These are phyloP conservation scores for Thalassiosira mediterranea DNA, from an alignment of 352 stramenopile genomes.

Conservation along the genomic window DNA sequence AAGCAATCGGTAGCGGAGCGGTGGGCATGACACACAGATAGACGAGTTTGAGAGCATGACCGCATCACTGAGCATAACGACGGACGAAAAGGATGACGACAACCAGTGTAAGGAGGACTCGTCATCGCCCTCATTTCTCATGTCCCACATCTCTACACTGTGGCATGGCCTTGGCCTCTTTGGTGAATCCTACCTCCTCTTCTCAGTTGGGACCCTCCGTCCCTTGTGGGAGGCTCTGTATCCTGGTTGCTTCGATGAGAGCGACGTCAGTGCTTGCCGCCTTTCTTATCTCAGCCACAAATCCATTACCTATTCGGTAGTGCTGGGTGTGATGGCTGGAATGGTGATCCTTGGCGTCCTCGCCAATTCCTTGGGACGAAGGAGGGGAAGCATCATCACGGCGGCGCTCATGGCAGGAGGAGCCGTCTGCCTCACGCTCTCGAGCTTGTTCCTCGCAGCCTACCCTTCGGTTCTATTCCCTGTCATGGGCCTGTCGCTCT, in stretches of 20 bases:
- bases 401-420: slow-evolving; percentile 60
- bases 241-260: slow-evolving; percentile 57
- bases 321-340: slow-evolving; percentile 67
- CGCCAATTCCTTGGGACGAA: slow-evolving; percentile 55
- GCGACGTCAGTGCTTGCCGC: slow-evolving; percentile 3
- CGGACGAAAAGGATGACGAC: too few relatives aligned
- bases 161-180: slow-evolving; percentile 73
- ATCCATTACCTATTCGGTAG: slow-evolving; percentile 61
- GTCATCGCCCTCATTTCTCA: too few relatives aligned
- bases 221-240: slow-evolving; percentile 71
- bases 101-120: too few relatives aligned
- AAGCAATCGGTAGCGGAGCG: too few relatives aligned
- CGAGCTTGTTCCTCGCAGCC: slow-evolving; percentile 31
- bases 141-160: slow-evolving; percentile 1
- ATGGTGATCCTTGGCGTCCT: slow-evolving; percentile 66
- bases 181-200: slow-evolving; percentile 79
- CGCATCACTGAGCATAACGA: too few relatives aligned
- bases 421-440: slow-evolving; percentile 25
- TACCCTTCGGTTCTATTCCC: slow-evolving; percentile 37
- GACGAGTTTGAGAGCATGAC: too few relatives aligned
- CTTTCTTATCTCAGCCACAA: slow-evolving; percentile 32
- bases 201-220: slow-evolving; percentile 68
- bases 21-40: too few relatives aligned
- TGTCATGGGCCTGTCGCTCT: slow-evolving; percentile 48
- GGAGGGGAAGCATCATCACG: slow-evolving; percentile 64